Evolutionary conservation across 306 rosid species (phyloP), one percentile per base, ranked within the genome.

Genomic region (Malus fusca): DNA sequence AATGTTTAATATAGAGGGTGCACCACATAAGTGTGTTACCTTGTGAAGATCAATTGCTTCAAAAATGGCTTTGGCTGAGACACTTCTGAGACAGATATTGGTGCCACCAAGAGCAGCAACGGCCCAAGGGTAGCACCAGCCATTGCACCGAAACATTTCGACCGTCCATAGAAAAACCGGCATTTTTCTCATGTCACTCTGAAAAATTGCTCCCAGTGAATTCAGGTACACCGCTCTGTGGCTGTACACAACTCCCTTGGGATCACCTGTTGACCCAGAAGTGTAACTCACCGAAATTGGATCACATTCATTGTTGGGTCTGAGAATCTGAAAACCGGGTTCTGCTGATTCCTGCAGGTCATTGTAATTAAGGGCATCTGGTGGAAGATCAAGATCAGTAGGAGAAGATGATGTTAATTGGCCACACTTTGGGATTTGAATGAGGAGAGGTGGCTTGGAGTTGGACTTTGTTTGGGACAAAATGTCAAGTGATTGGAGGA

Each of bases 101-200:
- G 88, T 87, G 78, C 93, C 98, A n/a, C 98, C 94, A 71, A 91
- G 79, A 56, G 87, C 88, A 40, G 97, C 79, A 82, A 91, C 79
- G 30, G 84, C 90, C 98, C 98, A 93, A 59, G 89, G 26, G 74
- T 82, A 87, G 72, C 98, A 91, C 98, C 98, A 93, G 0, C 98
- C 98, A 2, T 88, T 91, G 84, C 98, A 93, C 42, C 96, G 87
- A 75, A 93, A 93, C 98, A 93, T 93, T 84, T 93, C 98, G 8
- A 93, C 97, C 6, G 96, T 93, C 98, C 98, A 93, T 21, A 93
- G 71, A 63, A 93, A 93, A 73, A 93, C 91, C 0, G 91, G 61
- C 84, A 25, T 69, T 52, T 44, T 74, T 44, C 82, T 72, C 86
- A 89, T 73, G 23, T 74, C 62, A 14, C 76, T 69, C 43, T 90